phyloP scores from a whole-genome alignment of 2,329 filamentous ascomycete species.

The Coleophoma crateriformis region DNA sequence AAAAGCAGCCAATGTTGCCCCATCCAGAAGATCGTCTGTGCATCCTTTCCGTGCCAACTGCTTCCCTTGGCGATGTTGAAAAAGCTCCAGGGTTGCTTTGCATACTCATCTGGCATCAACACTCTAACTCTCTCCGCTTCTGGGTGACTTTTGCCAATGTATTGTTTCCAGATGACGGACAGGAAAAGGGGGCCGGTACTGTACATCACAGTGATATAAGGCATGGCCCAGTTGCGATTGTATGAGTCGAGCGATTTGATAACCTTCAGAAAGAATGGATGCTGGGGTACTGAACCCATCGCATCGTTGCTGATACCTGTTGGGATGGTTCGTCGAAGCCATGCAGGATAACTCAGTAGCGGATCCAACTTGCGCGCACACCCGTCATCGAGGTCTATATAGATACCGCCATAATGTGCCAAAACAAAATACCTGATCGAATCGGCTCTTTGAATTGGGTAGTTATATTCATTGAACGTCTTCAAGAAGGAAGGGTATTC shows the following conservation, averaged over 20 bases:
- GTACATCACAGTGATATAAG: conserved; percentile 76
- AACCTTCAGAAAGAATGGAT: conserved; percentile 68
- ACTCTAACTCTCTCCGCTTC: conserved; percentile 54
- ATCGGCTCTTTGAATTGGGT: conserved; percentile 73
- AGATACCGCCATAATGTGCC: conserved; percentile 71
- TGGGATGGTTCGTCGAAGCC: conserved; percentile 65
- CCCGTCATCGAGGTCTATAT: conserved; percentile 66
- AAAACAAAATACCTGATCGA: conserved; percentile 77
- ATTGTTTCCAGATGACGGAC: conserved; percentile 71
- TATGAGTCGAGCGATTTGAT: conserved; percentile 64
- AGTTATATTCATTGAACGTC: conserved; percentile 69
- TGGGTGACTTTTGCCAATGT: conserved; percentile 46
- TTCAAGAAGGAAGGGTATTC: conserved; percentile 75
- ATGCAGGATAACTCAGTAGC: conserved; percentile 62
- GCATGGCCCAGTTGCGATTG: conserved; percentile 55
- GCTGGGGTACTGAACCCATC: conserved; percentile 67
- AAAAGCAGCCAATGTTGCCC: conserved; percentile 34
- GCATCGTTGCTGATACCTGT: conserved; percentile 79
- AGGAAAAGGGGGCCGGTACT: conserved; percentile 72
- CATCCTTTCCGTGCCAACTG: conserved; percentile 42
- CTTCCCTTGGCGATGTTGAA: conserved; percentile 47
- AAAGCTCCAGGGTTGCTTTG: conserved; percentile 64
- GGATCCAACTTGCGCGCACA: conserved; percentile 43
- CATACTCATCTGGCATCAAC: conserved; percentile 67
- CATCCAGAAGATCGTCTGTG: conserved; percentile 42